Base-by-base conservation (phyloP, 2,329 filamentous ascomycete genomes). In the Juglanconis juglandina region DNA sequence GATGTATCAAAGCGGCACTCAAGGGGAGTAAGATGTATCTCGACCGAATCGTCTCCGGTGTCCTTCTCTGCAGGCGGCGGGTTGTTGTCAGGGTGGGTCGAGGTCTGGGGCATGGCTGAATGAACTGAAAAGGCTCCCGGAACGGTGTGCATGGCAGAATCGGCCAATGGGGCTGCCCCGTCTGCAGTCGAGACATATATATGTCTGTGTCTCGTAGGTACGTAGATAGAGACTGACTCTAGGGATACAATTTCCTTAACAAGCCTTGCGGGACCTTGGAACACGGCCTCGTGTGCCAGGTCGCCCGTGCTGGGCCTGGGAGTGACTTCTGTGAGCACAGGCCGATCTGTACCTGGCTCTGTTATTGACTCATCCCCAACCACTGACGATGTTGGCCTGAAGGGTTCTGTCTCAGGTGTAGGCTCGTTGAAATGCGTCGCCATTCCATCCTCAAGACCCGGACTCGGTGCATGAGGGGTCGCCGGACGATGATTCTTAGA, bases 81-180 rank as follows among this genome's bases (percentile, higher is more conserved):
- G 24, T 53, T 39, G 34, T 47, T 11, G 33, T 64, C 60, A 24
- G 51, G 24, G 30, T 33, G 65, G 54, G 58, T 51, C 34, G 58
- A 46, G 49, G 63, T 33, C 34, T 63, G 37, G 47, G 51, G 56
- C 33, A 56, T 37, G 13, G 61, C 42, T 4, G 69, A 67, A 59
- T 81, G 72, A 2, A 83, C 73, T 0, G 85, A 88, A 68, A 88
- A 88, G 2, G 86, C 80, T 0, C 86, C 87, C 1, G 86, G 86
- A 3, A 87, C 69, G 66, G 86, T 77, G 0, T 55, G 61, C 30
- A 41, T 37, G 24, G 50, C 24, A 1, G 51, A 63, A 17, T 63
- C 48, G 32, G 54, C 61, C 41, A 63, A 35, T 14, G 42, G 30
- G 13, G 54, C 34, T 10, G 51, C 24, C 51, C 24, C 44, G 7